A percentile compares a stretch with the other conserved stretches of the same genome.
These are phyloP conservation scores for Claviceps fusiformis DNA, from an alignment of 2,329 filamentous ascomycete genomes.

Conservation along the genomic window DNA sequence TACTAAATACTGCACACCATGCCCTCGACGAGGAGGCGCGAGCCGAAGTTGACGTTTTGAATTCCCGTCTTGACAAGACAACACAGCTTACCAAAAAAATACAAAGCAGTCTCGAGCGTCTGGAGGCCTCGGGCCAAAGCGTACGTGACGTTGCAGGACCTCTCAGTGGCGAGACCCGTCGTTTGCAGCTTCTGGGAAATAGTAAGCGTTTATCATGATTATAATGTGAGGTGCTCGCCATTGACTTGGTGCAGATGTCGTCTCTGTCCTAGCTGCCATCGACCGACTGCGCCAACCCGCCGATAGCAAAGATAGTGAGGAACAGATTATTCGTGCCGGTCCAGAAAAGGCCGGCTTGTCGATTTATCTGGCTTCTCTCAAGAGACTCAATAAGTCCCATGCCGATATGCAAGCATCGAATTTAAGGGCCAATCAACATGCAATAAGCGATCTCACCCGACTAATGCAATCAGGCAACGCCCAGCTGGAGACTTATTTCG, in stretches of 20 bases:
- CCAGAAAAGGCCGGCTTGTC: constrained; percentile 69
- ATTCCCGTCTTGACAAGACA: constrained; percentile 75
- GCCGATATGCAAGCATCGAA: constrained; percentile 80
- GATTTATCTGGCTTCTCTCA: constrained; percentile 79
- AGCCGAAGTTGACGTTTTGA: constrained; percentile 57
- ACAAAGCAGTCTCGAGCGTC: constrained; percentile 66
- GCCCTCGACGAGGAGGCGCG: constrained; percentile 52
- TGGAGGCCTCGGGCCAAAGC: constrained; percentile 80
- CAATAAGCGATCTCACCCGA: constrained; percentile 63
- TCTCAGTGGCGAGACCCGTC: constrained; percentile 83
- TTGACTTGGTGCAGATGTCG: constrained; percentile 50
- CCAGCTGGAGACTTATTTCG: constrained; percentile 75
- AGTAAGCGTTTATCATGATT: constrained; percentile 36
- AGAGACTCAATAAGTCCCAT: constrained; percentile 76
- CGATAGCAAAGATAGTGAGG: constrained; percentile 82
- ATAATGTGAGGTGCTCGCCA: background rate
- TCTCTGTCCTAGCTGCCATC: constrained; percentile 73
- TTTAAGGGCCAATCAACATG: constrained; percentile 79
- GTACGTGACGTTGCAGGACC: constrained; percentile 87
- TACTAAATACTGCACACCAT: constrained; percentile 29
- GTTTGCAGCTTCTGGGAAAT: constrained; percentile 70
- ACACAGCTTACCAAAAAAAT: constrained; percentile 92
- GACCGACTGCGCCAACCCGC: constrained; percentile 80
- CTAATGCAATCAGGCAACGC: constrained; percentile 67
- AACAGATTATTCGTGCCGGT: constrained; percentile 79